Conservation (phyloP, 192 early-diverging fungal genomes). For the Umbelopsis isabellina region DNA sequence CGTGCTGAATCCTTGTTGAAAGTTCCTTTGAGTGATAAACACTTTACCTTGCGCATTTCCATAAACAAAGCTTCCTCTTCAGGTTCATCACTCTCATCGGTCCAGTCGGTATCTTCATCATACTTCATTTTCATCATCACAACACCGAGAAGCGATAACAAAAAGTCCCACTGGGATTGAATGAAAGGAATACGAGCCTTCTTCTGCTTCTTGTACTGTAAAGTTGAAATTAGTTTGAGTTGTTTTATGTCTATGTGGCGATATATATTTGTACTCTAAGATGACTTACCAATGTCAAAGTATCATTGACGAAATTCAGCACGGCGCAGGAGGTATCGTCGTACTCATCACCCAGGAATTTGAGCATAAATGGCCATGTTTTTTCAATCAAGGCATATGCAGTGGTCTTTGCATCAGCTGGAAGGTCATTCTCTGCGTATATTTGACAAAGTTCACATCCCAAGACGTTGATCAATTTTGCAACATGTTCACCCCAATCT, state of each 20-base stretch:
- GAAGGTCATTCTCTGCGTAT: constrained; percentile 52
- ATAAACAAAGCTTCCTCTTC: constrained; percentile 78
- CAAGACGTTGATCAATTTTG: constrained; percentile 70
- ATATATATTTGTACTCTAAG: constrained; percentile 40
- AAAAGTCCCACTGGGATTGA: constrained; percentile 51
- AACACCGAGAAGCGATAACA: constrained; percentile 61
- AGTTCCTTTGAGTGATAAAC: neutral
- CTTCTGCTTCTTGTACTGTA: constrained; percentile 61
- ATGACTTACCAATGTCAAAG: constrained; percentile 67
- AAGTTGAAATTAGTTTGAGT: constrained; percentile 23
- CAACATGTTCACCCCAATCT: constrained; percentile 71
- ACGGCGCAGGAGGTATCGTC: constrained; percentile 81
- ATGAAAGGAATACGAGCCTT: constrained; percentile 46
- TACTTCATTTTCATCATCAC: constrained; percentile 91
- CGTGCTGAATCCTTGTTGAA: too few relatives aligned
- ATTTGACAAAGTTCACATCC: constrained; percentile 75
- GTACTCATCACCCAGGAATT: constrained; percentile 79
- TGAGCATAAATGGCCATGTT: constrained; percentile 77
- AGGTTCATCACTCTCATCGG: constrained; percentile 69
- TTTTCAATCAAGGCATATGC: constrained; percentile 72
- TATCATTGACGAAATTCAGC: constrained; percentile 76
- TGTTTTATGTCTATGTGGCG: constrained; percentile 39
- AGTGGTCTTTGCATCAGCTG: constrained; percentile 42
- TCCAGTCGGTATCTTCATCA: constrained; percentile 81
- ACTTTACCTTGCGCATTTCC: constrained; percentile 66